A percentile compares a stretch with the other conserved stretches of the same genome.
Evolutionary conservation across 257 asterid species (phyloP).

Genomic region (Orobanche coerulescens): DNA sequence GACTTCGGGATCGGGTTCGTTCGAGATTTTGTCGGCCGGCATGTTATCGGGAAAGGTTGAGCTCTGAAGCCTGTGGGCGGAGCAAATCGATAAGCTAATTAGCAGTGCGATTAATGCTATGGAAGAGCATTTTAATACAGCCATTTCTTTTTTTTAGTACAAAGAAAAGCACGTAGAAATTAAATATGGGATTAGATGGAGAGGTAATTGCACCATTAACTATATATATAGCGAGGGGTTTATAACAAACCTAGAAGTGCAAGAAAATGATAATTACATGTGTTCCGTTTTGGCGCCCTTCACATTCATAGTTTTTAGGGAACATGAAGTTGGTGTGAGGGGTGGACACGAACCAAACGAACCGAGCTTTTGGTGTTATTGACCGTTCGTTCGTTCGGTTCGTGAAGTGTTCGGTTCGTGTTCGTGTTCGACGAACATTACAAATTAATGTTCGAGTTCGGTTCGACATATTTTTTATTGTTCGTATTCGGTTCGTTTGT

Average conservation of each 20-base stretch:
- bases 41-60: neutral
- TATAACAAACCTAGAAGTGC: constrained; percentile 19
- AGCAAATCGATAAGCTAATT: constrained; percentile 17
- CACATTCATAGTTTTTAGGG: constrained; percentile 19
- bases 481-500: too few relatives aligned
- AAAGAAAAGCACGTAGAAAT: neutral
- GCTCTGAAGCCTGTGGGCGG: constrained; percentile 1
- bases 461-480: too few relatives aligned
- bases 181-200: neutral
- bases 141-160: constrained; percentile 6
- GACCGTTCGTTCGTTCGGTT: too few relatives aligned
- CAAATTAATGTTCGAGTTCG: too few relatives aligned
- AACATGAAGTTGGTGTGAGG: constrained; percentile 21
- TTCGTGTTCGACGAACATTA: too few relatives aligned
- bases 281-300: neutral
- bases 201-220: neutral
- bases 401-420: too few relatives aligned
- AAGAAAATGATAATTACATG: neutral
- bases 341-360: too few relatives aligned
- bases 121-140: constrained; percentile 14
- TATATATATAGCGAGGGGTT: neutral
- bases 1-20: neutral
- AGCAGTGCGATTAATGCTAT: constrained; percentile 14
- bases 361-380: too few relatives aligned
- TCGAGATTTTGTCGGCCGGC: neutral